Base-by-base conservation (phyloP, 306 rosid genomes). In the Phaseolus lunatus region DNA sequence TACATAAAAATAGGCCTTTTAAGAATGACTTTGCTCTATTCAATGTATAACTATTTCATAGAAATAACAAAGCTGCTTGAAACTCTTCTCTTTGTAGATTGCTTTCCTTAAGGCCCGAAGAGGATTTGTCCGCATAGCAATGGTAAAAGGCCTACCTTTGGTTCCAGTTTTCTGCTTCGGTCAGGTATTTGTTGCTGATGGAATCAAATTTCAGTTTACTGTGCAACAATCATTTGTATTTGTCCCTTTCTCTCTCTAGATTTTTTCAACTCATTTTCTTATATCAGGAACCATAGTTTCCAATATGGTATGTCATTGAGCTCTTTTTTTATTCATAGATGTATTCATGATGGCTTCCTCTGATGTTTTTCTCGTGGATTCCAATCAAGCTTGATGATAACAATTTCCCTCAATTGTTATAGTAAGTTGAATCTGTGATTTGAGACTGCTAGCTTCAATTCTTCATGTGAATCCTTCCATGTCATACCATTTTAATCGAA, bases 81-180 rank as follows among this genome's bases (percentile, higher is more conserved):
- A n/a, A 48, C 54, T 58, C 24, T 66, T 53, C 63, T 27, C 37
- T 68, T 74, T 79, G 85, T 70, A 94, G 98, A 81, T 74, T 81
- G 93, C 63, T 61, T 94, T 84, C 85, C 92, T 94, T 3, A 90
- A 90, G 83, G 24, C 86, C 11, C 90, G 98, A 89, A 88, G 85
- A 77, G 97, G 98, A 80, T 94, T 94, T 82, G 88, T 94, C 50
- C 97, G 97, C 43, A 62, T 92, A 80, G 96, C 98, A 74, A 80
- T 94, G 87, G 90, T 87, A 88, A 84, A 57, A 78, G 98, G 98
- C 33, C 62, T 19, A n/a, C 95, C 98, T 45, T 72, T 92, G 81
- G 98, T 94, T 86, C 98, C 98, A 33, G 88, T 88, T 83, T 94
- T 92, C 85, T 90, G 97, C 86, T 94, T 92, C 62, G 98, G 98